Evolutionary conservation across 164 flowering plant genomes (phyloP), one percentile per base, ranked within the genome.

Genomic region (Aristolochia californica): DNA sequence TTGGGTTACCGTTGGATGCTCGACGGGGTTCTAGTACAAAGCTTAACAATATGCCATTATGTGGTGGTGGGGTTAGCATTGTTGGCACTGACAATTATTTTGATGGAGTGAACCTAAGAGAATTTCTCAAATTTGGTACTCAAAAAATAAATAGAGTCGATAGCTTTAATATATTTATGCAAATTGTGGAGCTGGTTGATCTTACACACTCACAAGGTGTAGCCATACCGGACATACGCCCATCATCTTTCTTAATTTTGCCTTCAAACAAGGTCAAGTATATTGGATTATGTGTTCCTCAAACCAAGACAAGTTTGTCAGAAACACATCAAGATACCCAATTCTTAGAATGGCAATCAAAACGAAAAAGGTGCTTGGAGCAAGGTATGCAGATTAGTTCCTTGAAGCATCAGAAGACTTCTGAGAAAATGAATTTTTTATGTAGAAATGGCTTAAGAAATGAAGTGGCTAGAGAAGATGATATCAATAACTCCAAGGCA

Each of bases 181-280:
- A 81, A 66, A 76, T 89, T 63, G 62, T 93, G 65, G 79, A 78
- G 66, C 63, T 84, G 56, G 88, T 87, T 62, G 77, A 83, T 74
- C 20, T 43, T 34, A 75, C 70, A 51, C 96, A 93, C 68, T 81
- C 86, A 56, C 76, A 68, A 70, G 85, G 89, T 58, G 63, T 79
- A 73, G 70, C 67, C 11, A 66, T 87, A 65, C 74, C 59, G 60
- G 87, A 79, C 49, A 55, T 89, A 48, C 61, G 81, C 11, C 97
- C 99, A 27, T 87, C 96, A 63, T 74, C 55, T 81, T 84, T 93
- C 72, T 72, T 57, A 57, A 55, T 93, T 70, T 72, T 77, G 59
- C 74, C 75, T 56, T 72, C 82, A 28, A 72, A 79, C 62, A 71
- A 56, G 72, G 78, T 89, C 25, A 72, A 66, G 55, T 87, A 89